A percentile compares a stretch with the other conserved stretches of the same genome.
Conservation (phyloP, 2,329 filamentous ascomycete species). For the Aspergillus fumigatus region DNA sequence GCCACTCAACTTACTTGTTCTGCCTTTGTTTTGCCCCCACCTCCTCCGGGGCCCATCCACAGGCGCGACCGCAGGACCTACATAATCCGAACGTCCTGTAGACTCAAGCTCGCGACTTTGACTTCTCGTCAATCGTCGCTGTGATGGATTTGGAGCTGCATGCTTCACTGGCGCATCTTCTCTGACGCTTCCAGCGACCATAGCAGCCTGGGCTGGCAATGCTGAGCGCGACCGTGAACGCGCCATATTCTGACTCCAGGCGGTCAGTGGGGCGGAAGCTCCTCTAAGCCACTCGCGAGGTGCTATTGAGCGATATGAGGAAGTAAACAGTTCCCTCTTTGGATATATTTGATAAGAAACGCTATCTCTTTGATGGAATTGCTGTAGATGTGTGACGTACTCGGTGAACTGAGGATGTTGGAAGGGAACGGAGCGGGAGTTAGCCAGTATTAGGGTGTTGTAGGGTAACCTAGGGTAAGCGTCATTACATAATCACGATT, state of each 20-base stretch:
- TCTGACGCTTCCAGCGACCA: background rate
- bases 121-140: slow-evolving; percentile 33
- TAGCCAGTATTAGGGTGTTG: background rate
- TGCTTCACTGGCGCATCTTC: background rate
- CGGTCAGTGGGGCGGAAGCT: background rate
- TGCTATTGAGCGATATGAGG: background rate
- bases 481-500: background rate
- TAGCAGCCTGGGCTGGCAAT: background rate
- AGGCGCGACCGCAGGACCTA: background rate
- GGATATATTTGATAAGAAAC: background rate
- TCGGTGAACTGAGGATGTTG: background rate
- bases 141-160: background rate
- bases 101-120: slow-evolving; percentile 33
- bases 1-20: slow-evolving; percentile 3
- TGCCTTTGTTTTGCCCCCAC: slow-evolving; percentile 7
- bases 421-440: background rate
- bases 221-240: background rate
- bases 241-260: background rate
- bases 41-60: background rate
- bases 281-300: background rate
- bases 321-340: background rate
- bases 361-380: background rate
- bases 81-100: slow-evolving; percentile 2
- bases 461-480: background rate
- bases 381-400: background rate